Evolutionary conservation across 768 basidiomycete genomes (phyloP).

Genomic region (Calocybe gangraenosa): DNA sequence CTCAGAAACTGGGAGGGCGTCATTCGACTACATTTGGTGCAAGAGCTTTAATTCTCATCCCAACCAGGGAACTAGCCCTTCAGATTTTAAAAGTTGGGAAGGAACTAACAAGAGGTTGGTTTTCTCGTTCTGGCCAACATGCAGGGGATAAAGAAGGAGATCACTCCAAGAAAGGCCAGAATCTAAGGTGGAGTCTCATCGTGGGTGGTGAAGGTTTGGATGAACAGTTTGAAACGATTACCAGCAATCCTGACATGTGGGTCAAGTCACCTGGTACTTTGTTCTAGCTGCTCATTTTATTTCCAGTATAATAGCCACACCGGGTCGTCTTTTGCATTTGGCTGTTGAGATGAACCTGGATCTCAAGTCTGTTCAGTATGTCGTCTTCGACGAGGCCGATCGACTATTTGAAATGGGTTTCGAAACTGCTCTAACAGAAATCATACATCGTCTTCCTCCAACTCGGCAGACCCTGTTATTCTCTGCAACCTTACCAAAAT

Average conservation of each 20-base stretch:
- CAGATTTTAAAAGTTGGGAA: constrained; percentile 95
- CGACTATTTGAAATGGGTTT: constrained; percentile 99
- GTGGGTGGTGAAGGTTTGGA: constrained; percentile 96
- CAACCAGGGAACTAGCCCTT: constrained; percentile 89
- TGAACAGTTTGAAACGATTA: constrained; percentile 94
- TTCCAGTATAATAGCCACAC: constrained; percentile 90
- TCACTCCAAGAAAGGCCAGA: constrained; percentile 53
- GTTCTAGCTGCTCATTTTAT: constrained; percentile 9
- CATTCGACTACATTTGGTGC: constrained; percentile 81
- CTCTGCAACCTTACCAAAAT: constrained; percentile 94
- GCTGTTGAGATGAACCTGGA: constrained; percentile 96
- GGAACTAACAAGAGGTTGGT: constrained; percentile 83
- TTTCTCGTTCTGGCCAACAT: constrained; percentile 55
- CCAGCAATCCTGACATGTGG: constrained; percentile 92
- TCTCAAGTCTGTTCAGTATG: constrained; percentile 79
- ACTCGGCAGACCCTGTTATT: constrained; percentile 92
- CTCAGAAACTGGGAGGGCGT: constrained; percentile 79
- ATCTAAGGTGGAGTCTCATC: constrained; percentile 85
- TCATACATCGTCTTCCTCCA: constrained; percentile 81
- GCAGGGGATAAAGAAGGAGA: constrained; percentile 69
- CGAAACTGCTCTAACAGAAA: constrained; percentile 86
- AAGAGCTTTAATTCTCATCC: constrained; percentile 83
- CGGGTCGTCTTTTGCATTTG: constrained; percentile 94
- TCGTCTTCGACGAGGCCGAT: constrained; percentile 98
- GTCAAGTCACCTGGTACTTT: constrained; percentile 27